Evolutionary conservation across 345 rosid genomes (phyloP).

Genomic region (Bretschneidera sinensis): DNA sequence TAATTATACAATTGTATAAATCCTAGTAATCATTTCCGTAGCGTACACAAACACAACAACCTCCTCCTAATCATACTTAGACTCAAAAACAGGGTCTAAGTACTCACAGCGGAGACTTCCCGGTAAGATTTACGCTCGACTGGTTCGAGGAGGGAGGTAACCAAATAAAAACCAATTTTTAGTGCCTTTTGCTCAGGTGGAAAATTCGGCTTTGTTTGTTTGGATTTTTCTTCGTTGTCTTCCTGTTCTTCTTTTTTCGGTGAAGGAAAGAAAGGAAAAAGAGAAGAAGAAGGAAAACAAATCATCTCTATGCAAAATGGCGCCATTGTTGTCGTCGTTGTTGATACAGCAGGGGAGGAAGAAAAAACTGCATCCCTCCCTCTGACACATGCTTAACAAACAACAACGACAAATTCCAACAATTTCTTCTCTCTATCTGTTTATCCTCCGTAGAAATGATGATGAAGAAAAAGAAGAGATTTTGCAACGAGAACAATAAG

Average conservation of each 20-base stretch:
- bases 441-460: background rate
- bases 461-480: slow-evolving; percentile 43
- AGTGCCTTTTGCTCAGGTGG: no score
- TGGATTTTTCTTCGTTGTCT: background rate
- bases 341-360: no score
- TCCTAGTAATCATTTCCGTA: no score
- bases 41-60: no score
- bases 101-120: slow-evolving; percentile 6
- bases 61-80: no score
- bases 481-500: slow-evolving; percentile 16
- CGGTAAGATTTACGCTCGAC: slow-evolving; percentile 20
- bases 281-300: no score
- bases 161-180: no score
- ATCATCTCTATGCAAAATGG: no score
- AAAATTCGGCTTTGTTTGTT: no score
- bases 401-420: background rate
- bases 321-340: no score
- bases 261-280: background rate
- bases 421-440: background rate
- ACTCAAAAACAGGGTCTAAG: background rate
- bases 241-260: background rate
- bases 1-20: no score
- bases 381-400: background rate
- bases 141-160: background rate
- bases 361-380: no score